Conservation (phyloP, 345 rosid genomes). For the Bretschneidera sinensis region DNA sequence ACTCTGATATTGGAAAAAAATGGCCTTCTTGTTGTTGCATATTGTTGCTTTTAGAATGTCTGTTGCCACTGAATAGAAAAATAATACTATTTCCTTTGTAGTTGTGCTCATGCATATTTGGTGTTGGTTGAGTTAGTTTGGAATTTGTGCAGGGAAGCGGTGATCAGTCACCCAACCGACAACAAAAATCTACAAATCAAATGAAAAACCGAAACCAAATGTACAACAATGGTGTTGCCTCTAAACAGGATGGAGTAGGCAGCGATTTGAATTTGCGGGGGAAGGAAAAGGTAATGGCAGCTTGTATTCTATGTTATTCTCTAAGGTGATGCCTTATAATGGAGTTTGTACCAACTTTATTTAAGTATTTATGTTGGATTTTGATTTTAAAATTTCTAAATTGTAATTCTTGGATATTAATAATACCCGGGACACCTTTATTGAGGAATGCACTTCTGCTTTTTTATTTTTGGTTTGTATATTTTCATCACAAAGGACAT, state of each 20-base stretch:
- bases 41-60: not conserved
- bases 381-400: not conserved
- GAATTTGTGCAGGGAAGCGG: conserved; percentile 46
- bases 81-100: not conserved
- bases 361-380: conserved; percentile 3
- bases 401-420: not conserved
- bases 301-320: conserved; percentile 4
- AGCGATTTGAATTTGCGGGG: conserved; percentile 32
- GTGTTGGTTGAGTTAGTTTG: conserved; percentile 10
- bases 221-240: conserved; percentile 51
- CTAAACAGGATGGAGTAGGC: conserved; percentile 48
- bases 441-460: too few relatives aligned
- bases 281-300: conserved; percentile 68
- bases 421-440: not conserved
- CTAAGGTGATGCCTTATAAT: not conserved
- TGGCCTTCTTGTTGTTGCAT: too few relatives aligned
- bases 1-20: too few relatives aligned
- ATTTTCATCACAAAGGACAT: not conserved
- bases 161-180: conserved; percentile 62
- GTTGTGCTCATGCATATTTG: not conserved
- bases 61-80: not conserved
- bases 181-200: conserved; percentile 39
- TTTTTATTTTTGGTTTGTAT: not conserved
- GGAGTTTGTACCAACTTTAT: conserved; percentile 5
- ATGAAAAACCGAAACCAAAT: conserved; percentile 47